These are phyloP conservation scores for Auricularia auricula-judae DNA, from an alignment of 768 basidiomycete species.

Conservation along the genomic window DNA sequence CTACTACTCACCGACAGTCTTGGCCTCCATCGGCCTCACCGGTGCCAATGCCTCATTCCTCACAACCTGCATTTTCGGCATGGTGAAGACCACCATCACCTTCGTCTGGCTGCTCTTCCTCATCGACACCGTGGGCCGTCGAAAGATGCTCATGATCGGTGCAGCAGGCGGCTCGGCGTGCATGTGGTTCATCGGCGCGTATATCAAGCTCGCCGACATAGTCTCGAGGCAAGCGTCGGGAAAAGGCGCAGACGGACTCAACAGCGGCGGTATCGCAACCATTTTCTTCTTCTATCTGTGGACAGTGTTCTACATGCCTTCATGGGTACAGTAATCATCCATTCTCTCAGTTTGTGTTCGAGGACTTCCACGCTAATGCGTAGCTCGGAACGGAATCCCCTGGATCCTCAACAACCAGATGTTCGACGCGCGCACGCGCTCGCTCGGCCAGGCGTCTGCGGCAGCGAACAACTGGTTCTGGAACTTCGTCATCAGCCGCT, in stretches of 20 bases:
- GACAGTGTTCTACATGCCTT: no score
- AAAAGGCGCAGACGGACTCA: background rate
- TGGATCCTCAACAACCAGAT: constrained; percentile 36
- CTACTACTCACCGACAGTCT: constrained; percentile 36
- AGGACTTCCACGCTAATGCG: no score
- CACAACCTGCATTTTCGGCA: constrained; percentile 32
- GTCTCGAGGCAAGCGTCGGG: constrained; percentile 11
- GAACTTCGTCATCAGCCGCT: constrained; percentile 18
- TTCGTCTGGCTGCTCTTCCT: constrained; percentile 32
- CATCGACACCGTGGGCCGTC: constrained; percentile 33
- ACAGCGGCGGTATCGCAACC: constrained; percentile 23
- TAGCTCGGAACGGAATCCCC: constrained; percentile 27
- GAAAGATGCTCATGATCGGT: constrained; percentile 29
- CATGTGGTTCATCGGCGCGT: constrained; percentile 36
- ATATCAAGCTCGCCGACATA: constrained; percentile 28
- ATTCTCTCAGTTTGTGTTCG: no score
- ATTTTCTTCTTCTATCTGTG: constrained; percentile 24
- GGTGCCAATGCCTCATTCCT: no score
- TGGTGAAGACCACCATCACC: constrained; percentile 23
- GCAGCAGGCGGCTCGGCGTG: constrained; percentile 27
- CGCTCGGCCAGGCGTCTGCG: constrained; percentile 18
- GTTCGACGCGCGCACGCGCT: constrained; percentile 19
- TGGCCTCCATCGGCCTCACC: no score
- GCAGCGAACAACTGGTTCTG: constrained; percentile 6
- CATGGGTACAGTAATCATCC: no score